These are phyloP conservation scores for Jacaranda copaia DNA, from an alignment of 257 asterid species.

Conservation along the genomic window DNA sequence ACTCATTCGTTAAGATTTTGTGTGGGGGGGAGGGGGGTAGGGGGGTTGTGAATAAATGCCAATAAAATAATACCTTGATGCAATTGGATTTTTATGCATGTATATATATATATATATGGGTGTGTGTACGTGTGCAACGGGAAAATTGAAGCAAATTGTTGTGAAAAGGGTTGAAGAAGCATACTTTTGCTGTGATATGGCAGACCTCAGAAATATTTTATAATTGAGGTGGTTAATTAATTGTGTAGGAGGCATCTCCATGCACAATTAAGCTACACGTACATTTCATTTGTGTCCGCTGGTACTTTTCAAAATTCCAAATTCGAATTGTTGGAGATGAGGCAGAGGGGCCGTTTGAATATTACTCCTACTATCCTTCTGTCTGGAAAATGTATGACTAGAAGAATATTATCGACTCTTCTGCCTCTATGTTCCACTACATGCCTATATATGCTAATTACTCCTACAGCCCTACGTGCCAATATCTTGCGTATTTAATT, in stretches of 20 bases:
- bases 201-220: constrained; percentile 6
- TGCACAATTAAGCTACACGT: background rate
- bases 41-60: too few relatives aligned
- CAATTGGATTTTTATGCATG: too few relatives aligned
- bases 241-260: constrained; percentile 13
- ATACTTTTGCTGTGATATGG: background rate
- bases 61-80: too few relatives aligned
- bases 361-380: constrained; percentile 17
- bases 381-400: constrained; percentile 9
- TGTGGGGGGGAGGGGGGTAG: too few relatives aligned
- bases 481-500: background rate
- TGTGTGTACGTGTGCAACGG: too few relatives aligned
- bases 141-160: too few relatives aligned
- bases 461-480: background rate
- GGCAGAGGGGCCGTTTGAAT: constrained; percentile 27
- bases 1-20: too few relatives aligned
- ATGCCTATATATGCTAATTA: constrained; percentile 25
- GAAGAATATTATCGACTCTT: constrained; percentile 24
- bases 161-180: background rate
- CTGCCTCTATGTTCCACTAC: constrained; percentile 40
- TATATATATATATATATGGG: too few relatives aligned
- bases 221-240: background rate
- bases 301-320: constrained; percentile 11
- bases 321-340: constrained; percentile 15
- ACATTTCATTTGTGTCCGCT: background rate